Conservation (phyloP, 2,329 filamentous ascomycete species). For the Amylocarpus encephaloides region DNA sequence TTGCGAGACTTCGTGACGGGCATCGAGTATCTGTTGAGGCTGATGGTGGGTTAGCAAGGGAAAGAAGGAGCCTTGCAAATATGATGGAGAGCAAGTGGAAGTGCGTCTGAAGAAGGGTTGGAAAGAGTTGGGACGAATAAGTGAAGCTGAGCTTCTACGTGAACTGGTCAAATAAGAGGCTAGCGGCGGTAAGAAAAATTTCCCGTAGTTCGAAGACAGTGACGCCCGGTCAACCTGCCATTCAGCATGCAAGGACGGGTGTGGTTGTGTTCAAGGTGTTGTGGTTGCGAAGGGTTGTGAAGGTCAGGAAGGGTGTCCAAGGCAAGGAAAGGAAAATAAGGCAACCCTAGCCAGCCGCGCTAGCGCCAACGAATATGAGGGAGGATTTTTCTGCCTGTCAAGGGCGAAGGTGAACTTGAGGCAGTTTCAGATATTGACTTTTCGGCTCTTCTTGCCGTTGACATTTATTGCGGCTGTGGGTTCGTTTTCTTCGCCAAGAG, state of each 20-base stretch:
- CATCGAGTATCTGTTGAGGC: conserved; percentile 89
- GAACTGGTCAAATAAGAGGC: too few relatives aligned
- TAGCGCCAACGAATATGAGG: too few relatives aligned
- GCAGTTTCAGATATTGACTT: not conserved
- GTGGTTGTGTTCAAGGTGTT: not conserved
- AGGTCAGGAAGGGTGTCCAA: not conserved
- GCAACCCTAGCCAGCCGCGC: too few relatives aligned
- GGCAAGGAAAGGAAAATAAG: not conserved
- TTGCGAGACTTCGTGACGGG: conserved; percentile 69
- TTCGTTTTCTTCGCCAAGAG: too few relatives aligned
- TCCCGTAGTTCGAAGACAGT: too few relatives aligned
- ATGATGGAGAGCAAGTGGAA: not conserved
- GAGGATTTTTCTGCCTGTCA: not conserved
- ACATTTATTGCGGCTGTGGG: too few relatives aligned
- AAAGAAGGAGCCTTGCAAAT: conserved; percentile 1
- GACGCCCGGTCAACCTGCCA: too few relatives aligned
- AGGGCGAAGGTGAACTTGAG: not conserved
- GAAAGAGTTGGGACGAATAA: too few relatives aligned
- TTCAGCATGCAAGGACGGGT: not conserved
- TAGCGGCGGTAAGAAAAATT: too few relatives aligned
- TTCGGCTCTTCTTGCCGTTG: too few relatives aligned
- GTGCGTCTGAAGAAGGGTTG: not conserved
- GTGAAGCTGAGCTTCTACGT: too few relatives aligned
- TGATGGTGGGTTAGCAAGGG: conserved; percentile 35
- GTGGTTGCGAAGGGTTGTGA: not conserved